A percentile compares a stretch with the other conserved stretches of the same genome.
These are phyloP conservation scores for Alternaria rosae DNA, from an alignment of 2,329 filamentous ascomycete genomes.

Conservation along the genomic window DNA sequence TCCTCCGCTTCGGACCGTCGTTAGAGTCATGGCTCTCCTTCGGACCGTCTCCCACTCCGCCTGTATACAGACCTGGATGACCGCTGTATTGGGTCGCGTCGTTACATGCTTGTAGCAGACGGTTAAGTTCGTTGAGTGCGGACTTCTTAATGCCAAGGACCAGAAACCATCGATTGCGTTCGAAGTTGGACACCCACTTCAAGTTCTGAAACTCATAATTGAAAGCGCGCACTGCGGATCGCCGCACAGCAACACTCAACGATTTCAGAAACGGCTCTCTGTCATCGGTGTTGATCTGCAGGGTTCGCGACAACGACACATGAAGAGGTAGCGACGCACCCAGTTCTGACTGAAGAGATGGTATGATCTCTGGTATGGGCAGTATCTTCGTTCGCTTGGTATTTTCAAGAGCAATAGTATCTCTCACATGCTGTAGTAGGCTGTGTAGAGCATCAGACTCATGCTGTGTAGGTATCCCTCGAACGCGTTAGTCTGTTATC, in stretches of 20 bases:
- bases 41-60: constrained; percentile 39
- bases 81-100: constrained; percentile 63
- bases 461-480: constrained; percentile 49
- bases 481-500: constrained; percentile 39
- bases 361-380: constrained; percentile 60
- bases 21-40: constrained; percentile 26
- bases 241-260: constrained; percentile 56
- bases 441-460: constrained; percentile 39
- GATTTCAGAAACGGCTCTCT: constrained; percentile 71
- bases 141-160: constrained; percentile 68
- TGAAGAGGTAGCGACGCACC: constrained; percentile 82
- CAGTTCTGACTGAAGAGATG: constrained; percentile 78
- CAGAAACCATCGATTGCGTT: constrained; percentile 80
- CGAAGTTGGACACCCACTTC: constrained; percentile 72
- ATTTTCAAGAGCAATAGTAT: constrained; percentile 26
- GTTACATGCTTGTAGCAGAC: constrained; percentile 74
- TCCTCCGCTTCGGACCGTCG: constrained; percentile 22
- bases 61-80: constrained; percentile 75
- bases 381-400: constrained; percentile 30
- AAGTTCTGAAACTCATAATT: constrained; percentile 56
- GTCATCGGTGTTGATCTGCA: constrained; percentile 75
- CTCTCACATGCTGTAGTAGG: constrained; percentile 40
- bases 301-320: constrained; percentile 85
- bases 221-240: constrained; percentile 61
- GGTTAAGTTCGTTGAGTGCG: constrained; percentile 48